A percentile compares a stretch with the other conserved stretches of the same genome.
Evolutionary conservation across 768 basidiomycete species (phyloP).

Genomic region (Nidularia pulvinata): DNA sequence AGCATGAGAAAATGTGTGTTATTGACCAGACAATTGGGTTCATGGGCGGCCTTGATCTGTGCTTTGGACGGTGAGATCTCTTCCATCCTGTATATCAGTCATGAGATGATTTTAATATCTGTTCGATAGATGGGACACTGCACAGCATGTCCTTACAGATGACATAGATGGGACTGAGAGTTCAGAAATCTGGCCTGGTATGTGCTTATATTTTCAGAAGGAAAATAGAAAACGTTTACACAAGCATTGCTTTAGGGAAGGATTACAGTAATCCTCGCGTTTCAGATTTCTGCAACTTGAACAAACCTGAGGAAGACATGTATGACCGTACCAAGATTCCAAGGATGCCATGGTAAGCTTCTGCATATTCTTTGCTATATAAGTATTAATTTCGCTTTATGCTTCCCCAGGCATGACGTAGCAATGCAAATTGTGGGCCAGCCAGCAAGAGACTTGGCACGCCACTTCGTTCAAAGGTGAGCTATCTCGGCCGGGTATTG

Average conservation of each 20-base stretch:
- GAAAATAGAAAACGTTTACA: no score
- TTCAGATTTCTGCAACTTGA: slow-evolving; percentile 80
- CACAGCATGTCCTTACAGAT: slow-evolving; percentile 90
- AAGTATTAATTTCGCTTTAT: not conserved
- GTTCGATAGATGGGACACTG: slow-evolving; percentile 83
- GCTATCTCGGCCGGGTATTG: slow-evolving; percentile 3
- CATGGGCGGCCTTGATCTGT: slow-evolving; percentile 96
- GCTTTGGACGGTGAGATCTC: slow-evolving; percentile 70
- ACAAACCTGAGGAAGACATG: slow-evolving; percentile 94
- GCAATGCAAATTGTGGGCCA: slow-evolving; percentile 96
- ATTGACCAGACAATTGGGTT: slow-evolving; percentile 98
- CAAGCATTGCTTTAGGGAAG: slow-evolving; percentile 56
- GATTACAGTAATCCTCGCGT: slow-evolving; percentile 94
- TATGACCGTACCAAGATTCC: slow-evolving; percentile 89
- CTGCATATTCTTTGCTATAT: not conserved
- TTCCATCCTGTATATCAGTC: not conserved
- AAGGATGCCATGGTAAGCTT: slow-evolving; percentile 91
- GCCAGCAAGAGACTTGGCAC: slow-evolving; percentile 90
- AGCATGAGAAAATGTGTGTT: slow-evolving; percentile 99
- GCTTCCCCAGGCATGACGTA: slow-evolving; percentile 83
- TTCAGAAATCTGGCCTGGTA: slow-evolving; percentile 87
- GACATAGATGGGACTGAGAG: slow-evolving; percentile 68
- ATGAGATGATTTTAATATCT: slow-evolving; percentile 3
- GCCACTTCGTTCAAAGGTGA: slow-evolving; percentile 93
- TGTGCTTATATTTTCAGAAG: slow-evolving; percentile 3